phyloP scores from a whole-genome alignment of 2,329 filamentous ascomycete species.

The Penicillium sp. region DNA sequence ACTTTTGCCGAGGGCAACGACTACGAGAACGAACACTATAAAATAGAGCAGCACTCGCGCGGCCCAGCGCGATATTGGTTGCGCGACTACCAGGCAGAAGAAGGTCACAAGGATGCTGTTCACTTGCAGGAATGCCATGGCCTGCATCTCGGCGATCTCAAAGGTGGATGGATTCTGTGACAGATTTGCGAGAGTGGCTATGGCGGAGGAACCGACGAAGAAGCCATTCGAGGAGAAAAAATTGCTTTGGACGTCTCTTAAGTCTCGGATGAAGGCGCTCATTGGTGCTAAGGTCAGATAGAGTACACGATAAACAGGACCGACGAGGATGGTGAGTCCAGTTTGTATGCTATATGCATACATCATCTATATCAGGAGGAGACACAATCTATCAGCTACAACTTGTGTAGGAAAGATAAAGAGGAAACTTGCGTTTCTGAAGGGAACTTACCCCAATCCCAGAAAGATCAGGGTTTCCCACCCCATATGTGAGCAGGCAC shows the following conservation, averaged over 20 bases:
- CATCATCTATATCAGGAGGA: conserved; percentile 8
- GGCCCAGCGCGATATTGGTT: conserved; percentile 3
- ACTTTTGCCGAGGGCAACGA: conserved; percentile 1
- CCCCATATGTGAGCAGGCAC: conserved; percentile 1
- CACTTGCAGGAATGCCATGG: conserved; percentile 5
- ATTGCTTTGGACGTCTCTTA: not conserved
- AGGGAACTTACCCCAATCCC: conserved; percentile 3
- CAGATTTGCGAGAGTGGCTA: conserved; percentile 1
- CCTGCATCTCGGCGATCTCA: conserved; percentile 4
- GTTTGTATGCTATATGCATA: conserved; percentile 5
- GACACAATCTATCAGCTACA: not conserved
- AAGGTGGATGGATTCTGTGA: conserved; percentile 2
- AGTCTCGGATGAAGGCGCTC: conserved; percentile 3
- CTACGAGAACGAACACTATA: conserved; percentile 1
- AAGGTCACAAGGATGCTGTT: conserved; percentile 6
- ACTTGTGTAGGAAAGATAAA: not conserved
- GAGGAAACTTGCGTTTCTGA: too few relatives aligned
- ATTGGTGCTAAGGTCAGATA: not conserved
- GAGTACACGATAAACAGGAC: conserved; percentile 1
- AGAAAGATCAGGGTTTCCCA: conserved; percentile 6
- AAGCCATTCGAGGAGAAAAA: conserved; percentile 4
- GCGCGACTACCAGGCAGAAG: conserved; percentile 1
- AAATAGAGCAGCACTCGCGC: conserved; percentile 3
- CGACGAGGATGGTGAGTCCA: not conserved
- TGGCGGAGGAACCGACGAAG: conserved; percentile 1